Percentiles rank a stretch among this genome's conserved stretches.
Evolutionary conservation across 179 eudicot species (phyloP).

Genomic region (Silene coronaria): DNA sequence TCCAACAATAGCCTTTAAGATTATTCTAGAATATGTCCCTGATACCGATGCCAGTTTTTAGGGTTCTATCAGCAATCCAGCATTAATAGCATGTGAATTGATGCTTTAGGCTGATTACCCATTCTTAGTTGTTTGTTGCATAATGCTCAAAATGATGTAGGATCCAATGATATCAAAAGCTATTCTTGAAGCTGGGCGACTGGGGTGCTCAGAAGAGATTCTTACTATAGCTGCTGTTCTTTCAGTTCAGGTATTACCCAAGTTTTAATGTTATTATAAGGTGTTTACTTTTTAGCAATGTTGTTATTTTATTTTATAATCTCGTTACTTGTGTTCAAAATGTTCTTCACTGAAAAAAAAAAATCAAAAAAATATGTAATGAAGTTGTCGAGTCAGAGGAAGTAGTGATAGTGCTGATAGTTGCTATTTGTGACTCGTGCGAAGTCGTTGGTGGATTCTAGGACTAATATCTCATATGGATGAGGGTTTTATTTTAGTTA

Average conservation of each 20-base stretch:
- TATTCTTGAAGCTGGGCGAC: conserved; percentile 70
- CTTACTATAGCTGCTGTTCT: conserved; percentile 84
- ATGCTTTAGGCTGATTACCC: background rate
- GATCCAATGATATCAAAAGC: conserved; percentile 92
- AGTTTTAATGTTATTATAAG: background rate
- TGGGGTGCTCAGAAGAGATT: conserved; percentile 88
- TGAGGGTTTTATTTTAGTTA: background rate
- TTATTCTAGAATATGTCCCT: background rate
- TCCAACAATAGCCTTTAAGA: background rate
- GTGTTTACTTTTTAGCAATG: background rate
- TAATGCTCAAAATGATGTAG: conserved; percentile 30
- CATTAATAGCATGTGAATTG: background rate
- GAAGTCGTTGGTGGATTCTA: background rate
- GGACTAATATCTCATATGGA: background rate
- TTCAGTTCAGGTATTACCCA: conserved; percentile 68
- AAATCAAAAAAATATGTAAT: too few species aligned
- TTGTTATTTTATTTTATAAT: background rate
- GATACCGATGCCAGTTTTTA: background rate
- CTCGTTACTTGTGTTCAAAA: background rate
- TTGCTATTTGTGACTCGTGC: background rate
- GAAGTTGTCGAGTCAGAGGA: background rate
- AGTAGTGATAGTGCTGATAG: background rate
- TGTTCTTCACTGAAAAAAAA: background rate
- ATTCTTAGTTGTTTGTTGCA: background rate
- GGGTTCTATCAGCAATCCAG: background rate